Percentiles rank a stretch among this genome's conserved stretches.
These are phyloP conservation scores for Euphorbia peplus DNA, from an alignment of 345 rosid genomes.

Conservation along the genomic window DNA sequence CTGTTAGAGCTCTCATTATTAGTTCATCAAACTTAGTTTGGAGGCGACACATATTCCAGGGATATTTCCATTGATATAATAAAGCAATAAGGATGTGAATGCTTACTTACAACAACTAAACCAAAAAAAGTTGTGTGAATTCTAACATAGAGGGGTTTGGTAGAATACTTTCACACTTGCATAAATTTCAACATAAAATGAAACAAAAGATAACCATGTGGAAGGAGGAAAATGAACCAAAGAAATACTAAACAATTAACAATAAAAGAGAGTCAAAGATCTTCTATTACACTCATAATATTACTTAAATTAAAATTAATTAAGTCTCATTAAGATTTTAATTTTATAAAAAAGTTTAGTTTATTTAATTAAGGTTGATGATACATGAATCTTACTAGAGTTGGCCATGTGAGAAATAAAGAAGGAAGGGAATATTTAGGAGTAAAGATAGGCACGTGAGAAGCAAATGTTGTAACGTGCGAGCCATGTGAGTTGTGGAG, in stretches of 20 bases:
- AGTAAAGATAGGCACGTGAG: conserved; percentile 67
- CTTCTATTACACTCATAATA: neutral
- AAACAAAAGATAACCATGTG: conserved; percentile 27
- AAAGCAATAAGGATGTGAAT: neutral
- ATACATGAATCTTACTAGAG: conserved; percentile 11
- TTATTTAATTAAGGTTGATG: neutral
- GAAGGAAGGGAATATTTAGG: conserved; percentile 26
- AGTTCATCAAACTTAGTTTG: no score
- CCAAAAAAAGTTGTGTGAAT: neutral
- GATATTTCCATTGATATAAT: no score
- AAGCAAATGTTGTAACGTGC: conserved; percentile 38
- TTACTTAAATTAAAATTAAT: neutral
- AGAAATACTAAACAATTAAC: conserved; percentile 8
- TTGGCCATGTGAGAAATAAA: conserved; percentile 10
- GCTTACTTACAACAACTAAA: neutral
- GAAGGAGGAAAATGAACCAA: conserved; percentile 3
- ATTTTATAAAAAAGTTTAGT: no score
- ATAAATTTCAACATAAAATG: conserved; percentile 3
- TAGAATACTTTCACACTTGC: no score
- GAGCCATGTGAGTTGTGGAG: conserved; percentile 50
- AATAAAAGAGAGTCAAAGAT: conserved; percentile 6
- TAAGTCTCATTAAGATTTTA: no score
- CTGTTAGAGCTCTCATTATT: no score
- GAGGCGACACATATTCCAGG: no score
- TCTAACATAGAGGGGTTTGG: neutral